Evolutionary conservation across 768 basidiomycete species (phyloP).

Genomic region (Suillus alpinus): DNA sequence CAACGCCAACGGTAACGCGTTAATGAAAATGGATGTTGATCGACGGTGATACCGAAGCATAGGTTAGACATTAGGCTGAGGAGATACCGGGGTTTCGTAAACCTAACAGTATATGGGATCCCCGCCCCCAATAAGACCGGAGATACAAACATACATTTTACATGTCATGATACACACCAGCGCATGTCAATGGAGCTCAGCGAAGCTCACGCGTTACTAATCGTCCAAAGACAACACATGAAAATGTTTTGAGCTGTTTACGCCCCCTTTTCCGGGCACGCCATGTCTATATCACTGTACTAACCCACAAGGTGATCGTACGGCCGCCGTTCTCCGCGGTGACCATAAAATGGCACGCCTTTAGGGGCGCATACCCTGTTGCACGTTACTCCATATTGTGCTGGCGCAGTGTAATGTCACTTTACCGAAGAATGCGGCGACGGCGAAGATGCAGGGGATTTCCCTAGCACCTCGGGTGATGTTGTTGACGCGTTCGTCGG

Average conservation of each 20-base stretch:
- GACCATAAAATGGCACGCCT: neutral
- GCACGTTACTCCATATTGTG: neutral
- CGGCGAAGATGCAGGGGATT: neutral
- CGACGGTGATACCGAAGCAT: slow-evolving; percentile 15
- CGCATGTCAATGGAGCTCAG: slow-evolving; percentile 4
- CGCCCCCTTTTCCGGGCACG: neutral
- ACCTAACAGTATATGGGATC: neutral
- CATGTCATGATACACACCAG: slow-evolving; percentile 1
- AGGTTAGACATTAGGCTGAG: slow-evolving; percentile 8
- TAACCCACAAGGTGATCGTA: neutral
- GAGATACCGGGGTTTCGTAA: slow-evolving; percentile 28
- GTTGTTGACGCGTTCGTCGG: neutral
- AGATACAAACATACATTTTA: slow-evolving; percentile 4
- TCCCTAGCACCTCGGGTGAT: neutral
- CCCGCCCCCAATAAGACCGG: slow-evolving; percentile 1
- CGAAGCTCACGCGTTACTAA: slow-evolving; percentile 1
- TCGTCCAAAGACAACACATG: neutral
- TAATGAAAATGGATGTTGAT: slow-evolving; percentile 32
- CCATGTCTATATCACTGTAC: no score
- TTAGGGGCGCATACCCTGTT: slow-evolving; percentile 4
- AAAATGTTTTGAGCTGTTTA: neutral
- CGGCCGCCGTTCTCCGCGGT: neutral
- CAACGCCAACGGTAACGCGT: slow-evolving; percentile 13
- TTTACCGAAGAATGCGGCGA: slow-evolving; percentile 2
- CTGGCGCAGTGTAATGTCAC: slow-evolving; percentile 2